Base-by-base conservation (phyloP, 1,284 basidiomycete genomes). In the Ganoderma leucocontextum region DNA sequence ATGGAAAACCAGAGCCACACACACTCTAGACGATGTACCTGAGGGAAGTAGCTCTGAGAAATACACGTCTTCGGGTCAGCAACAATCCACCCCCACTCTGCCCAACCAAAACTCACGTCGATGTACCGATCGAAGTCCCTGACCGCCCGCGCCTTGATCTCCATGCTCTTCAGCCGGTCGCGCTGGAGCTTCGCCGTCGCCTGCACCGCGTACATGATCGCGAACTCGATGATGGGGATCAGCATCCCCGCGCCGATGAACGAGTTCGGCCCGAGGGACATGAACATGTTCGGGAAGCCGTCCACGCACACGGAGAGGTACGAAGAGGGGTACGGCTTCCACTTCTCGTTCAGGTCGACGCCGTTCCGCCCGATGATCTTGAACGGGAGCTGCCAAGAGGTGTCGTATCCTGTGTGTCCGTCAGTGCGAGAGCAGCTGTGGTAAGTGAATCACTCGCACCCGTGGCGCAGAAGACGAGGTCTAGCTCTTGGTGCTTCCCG, bases 241-340 rank as follows among this genome's bases (percentile, higher is more conserved):
- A 90, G 76, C n/a, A 84, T 85, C 3, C 87, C 87, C 0, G 84
- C 82, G 3, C 86, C 88, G 53, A 87, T 80, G 29, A 75, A 79
- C n/a, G 86, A 82, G 74, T 89, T 90, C 1, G 89, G 89, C 0
- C 89, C 89, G 12, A 87, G 78, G 33, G 81, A 75, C 68, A 84
- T 82, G 79, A 89, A 89, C 82, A 84, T 85, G 76, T 90, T 91
- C 35, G 89, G 89, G 75, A 91, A 90, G 5, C 85, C 86, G 62
- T 89, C 86, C 15, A 85, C 82, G 38, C 85, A 84, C 39, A 90
- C 74, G 2, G 84, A 81, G 10, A 91, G 80, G 75, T 91, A 91
- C 17, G 87, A 85, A 13, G 78, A 74, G 1, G 89, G 88, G 72
- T 89, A 82, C 4, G 88, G 87, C 7, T 77, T 79, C 76, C 85